Evolutionary conservation across 352 stramenopile species (phyloP), one percentile per base, ranked within the genome.

Genomic region (Globisporangium takayamanum): DNA sequence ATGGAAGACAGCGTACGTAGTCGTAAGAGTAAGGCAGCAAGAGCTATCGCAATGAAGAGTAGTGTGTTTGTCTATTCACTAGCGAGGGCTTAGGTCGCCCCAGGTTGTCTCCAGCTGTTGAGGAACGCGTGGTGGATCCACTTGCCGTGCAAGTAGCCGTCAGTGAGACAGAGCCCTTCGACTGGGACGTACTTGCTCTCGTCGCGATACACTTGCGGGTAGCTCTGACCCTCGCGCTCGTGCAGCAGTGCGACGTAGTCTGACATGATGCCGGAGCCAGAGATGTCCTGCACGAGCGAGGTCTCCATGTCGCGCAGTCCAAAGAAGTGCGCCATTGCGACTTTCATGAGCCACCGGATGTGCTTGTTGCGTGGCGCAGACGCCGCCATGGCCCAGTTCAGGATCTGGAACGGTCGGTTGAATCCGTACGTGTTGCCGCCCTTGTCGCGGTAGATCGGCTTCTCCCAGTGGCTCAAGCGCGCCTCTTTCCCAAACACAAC

Each of bases 321-420:
- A 11, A 64, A 53, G 47, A 66, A 66, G 33, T 62, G 54, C 25
- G 37, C 37, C 60, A 66, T 54, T 20, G 60, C 8, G 1, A 15
- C 33, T 6, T 26, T 22, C 11, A 62, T 54, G 2, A 66, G n/a
- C 48, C 49, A 20, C 28, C 57, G 52, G 33, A 66, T 55, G 53
- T 66, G 60, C 12, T 16, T n/a, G 18, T 62, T 66, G 48, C 48
- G 60, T 5, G 54, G 49, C 16, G 53, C 37, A 20, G 30, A 26
- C 14, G 49, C 47, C 7, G 49, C 42, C 60, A 66, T 66, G n/a
- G 60, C 60, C 60, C 60, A 66, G 60, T 66, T 66, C 15, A 66
- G 60, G 20, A 57, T 30, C 46, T 66, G 60, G 20, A 53, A 66
- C 18, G 59, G 59, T n/a, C 59, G 59, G 48, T 52, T 61, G 7